These are phyloP conservation scores for Brassica rapa DNA, from an alignment of 345 rosid species.

Conservation along the genomic window DNA sequence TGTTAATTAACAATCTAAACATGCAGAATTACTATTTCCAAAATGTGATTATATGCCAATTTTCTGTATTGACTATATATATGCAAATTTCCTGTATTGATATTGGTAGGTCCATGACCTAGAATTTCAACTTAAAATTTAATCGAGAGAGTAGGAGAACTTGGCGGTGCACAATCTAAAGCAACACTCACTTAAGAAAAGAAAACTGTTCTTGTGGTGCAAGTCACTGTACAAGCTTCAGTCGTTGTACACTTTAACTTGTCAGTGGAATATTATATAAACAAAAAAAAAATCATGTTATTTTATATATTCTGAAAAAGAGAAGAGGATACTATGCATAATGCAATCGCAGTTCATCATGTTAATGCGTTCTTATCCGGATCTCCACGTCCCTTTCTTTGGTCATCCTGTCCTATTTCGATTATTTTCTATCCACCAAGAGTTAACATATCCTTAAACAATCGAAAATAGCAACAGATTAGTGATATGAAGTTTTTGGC, in stretches of 20 bases:
- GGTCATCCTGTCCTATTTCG: background rate
- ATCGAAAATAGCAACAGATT: slow-evolving; percentile 42
- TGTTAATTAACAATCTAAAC: background rate
- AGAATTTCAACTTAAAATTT: slow-evolving; percentile 15
- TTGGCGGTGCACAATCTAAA: slow-evolving; percentile 26
- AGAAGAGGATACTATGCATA: slow-evolving; percentile 37
- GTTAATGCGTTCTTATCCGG: slow-evolving; percentile 30
- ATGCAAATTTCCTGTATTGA: background rate
- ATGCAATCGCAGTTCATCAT: slow-evolving; percentile 35
- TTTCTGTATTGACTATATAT: background rate
- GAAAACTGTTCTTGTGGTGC: slow-evolving; percentile 30
- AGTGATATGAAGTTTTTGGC: slow-evolving; percentile 31
- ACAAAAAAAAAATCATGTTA: background rate
- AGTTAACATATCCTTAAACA: slow-evolving; percentile 38
- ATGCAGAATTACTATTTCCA: background rate
- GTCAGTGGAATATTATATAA: slow-evolving; percentile 25
- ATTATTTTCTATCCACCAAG: slow-evolving; percentile 22
- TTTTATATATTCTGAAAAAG: slow-evolving; percentile 6
- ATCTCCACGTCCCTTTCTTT: slow-evolving; percentile 30
- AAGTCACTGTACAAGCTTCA: slow-evolving; percentile 44
- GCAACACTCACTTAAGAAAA: slow-evolving; percentile 23
- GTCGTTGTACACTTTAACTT: slow-evolving; percentile 32
- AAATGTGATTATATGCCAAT: background rate
- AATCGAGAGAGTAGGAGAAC: slow-evolving; percentile 27
- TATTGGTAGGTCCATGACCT: slow-evolving; percentile 41